These are phyloP conservation scores for Sporisorium reilianum DNA, from an alignment of 1,284 basidiomycete species.

Conservation along the genomic window DNA sequence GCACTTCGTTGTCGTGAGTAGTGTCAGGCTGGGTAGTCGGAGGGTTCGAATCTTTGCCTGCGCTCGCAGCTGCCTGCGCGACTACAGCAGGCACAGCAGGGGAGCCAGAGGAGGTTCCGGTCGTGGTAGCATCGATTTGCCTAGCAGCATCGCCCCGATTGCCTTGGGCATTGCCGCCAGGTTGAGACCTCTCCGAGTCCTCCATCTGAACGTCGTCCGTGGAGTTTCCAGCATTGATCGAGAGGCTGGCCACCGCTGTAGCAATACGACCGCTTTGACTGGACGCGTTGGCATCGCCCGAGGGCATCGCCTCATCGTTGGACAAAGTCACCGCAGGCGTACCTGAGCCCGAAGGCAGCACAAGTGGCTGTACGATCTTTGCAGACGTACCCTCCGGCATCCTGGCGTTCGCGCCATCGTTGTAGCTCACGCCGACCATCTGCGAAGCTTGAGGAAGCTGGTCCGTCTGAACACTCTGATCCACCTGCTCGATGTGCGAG, in stretches of 20 bases:
- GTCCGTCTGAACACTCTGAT: background rate
- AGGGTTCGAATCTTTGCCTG: too few species aligned
- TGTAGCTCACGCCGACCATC: background rate
- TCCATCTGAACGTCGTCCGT: conserved; percentile 4
- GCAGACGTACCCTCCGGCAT: background rate
- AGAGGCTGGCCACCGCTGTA: background rate
- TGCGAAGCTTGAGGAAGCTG: background rate
- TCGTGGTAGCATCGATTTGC: background rate
- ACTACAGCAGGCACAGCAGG: background rate
- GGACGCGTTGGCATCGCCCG: background rate
- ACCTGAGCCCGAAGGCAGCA: conserved; percentile 2
- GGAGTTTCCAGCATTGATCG: background rate
- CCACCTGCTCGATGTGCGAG: background rate
- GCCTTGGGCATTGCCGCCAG: too few species aligned
- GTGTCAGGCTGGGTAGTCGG: background rate
- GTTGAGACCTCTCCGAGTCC: background rate
- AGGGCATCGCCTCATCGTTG: conserved; percentile 2
- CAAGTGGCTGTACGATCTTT: background rate
- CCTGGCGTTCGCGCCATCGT: background rate
- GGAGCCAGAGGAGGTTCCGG: too few species aligned
- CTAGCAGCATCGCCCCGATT: background rate
- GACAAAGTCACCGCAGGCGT: background rate
- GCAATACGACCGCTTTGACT: background rate
- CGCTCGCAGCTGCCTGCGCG: background rate
- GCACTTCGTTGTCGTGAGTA: background rate